Percentiles rank a stretch among this genome's conserved stretches.
Conservation (phyloP, 306 rosid genomes). For the Alnus rubra region DNA sequence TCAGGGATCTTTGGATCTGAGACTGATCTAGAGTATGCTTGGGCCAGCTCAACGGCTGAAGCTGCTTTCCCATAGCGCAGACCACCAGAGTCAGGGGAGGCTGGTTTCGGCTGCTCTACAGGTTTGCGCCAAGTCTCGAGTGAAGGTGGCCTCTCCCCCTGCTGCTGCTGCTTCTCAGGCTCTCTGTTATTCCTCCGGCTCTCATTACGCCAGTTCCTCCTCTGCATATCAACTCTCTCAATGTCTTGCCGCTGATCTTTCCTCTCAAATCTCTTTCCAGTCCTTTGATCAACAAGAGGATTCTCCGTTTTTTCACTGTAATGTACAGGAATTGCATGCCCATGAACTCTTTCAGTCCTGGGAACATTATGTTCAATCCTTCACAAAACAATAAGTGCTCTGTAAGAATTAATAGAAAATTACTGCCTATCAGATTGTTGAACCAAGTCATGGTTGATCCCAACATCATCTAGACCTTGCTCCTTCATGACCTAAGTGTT, state of each 20-base stretch:
- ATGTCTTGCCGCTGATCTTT: conserved; percentile 62
- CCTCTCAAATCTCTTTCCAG: conserved; percentile 60
- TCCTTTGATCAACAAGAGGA: conserved; percentile 55
- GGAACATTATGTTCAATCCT: conserved; percentile 63
- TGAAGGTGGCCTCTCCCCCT: conserved; percentile 71
- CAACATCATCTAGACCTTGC: conserved; percentile 75
- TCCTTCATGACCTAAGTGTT: too few relatives aligned
- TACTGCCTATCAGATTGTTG: conserved; percentile 69
- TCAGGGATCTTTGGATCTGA: conserved; percentile 67
- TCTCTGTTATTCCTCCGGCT: conserved; percentile 54
- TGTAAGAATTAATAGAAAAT: conserved; percentile 4
- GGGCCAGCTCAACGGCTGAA: conserved; percentile 91
- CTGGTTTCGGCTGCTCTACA: conserved; percentile 57
- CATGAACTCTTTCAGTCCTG: conserved; percentile 59
- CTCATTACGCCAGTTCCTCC: conserved; percentile 76
- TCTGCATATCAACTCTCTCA: conserved; percentile 62
- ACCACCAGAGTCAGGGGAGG: conserved; percentile 43
- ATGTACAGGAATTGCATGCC: conserved; percentile 36
- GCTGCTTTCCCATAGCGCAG: conserved; percentile 70
- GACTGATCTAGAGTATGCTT: conserved; percentile 85
- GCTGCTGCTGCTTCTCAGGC: conserved; percentile 57
- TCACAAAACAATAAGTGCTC: conserved; percentile 25
- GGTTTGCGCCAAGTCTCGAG: conserved; percentile 98
- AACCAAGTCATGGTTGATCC: conserved; percentile 46
- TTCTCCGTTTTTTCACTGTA: conserved; percentile 53